Base-by-base conservation (phyloP, 139 green algal species). In the Parachlorella kessleri region DNA sequence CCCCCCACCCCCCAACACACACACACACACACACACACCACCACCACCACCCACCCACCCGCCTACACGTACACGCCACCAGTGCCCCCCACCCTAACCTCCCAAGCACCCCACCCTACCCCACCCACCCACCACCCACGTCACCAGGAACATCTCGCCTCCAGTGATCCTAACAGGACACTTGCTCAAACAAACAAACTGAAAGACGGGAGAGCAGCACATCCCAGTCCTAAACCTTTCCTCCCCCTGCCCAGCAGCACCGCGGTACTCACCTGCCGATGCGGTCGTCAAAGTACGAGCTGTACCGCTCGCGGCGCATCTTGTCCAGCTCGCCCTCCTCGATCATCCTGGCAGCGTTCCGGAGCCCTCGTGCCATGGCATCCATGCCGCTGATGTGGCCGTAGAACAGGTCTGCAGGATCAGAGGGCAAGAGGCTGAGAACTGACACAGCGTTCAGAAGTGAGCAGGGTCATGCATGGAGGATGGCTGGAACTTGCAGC, bases 331-430 rank as follows among this genome's bases (percentile, higher is more conserved):
- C 8, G 0, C 81, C 81, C 1, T 89, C 84, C 76, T 92, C 78
- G 2, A 86, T 24, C 42, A 93, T 66, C 3, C 24, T 39, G 35
- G 87, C 90, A n/a, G 88, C 91, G 38, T 86, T 89, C 32, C 87
- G 82, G 68, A 95, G 85, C 28, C 90, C 91, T 0, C 90, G 59
- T 0, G 91, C 91, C n/a, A 95, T 72, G 28, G 87, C 82, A 73
- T 95, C 91, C 85, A 95, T 94, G 37, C 86, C 85, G 9, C 40
- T 48, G 39, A 95, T 90, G 86, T 95, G 91, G 0, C 72, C 91
- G 38, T 88, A 83, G 70, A 94, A 87, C 28, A 95, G 73, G 66
- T 95, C 91, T 59, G 48, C 48, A 59, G 21, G 14, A 59, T 14
- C 14, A 18, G 14, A 59, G 48, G 14, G 48, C 48, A 28, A 59